Evolutionary conservation across 2,329 filamentous ascomycete genomes (phyloP).

Genomic region (Colletotrichum orchidophilum): DNA sequence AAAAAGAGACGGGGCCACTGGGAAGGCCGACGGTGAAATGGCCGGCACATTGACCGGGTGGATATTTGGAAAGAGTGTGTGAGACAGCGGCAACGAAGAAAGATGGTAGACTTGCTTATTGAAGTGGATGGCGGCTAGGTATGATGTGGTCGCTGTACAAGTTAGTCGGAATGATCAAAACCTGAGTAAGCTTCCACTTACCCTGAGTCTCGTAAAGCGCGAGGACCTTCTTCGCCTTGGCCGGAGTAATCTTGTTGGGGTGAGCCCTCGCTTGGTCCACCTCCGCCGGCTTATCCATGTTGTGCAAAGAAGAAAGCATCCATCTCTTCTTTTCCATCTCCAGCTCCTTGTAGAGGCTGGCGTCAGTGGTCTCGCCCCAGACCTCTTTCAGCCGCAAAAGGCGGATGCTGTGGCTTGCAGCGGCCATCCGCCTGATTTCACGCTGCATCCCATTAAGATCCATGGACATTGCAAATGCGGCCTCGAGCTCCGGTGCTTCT

Average conservation of each 20-base stretch:
- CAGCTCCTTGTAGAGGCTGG: conserved; percentile 58
- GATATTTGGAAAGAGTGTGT: conserved; percentile 49
- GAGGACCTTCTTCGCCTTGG: conserved; percentile 48
- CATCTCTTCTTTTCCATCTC: conserved; percentile 67
- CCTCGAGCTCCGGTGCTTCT: conserved; percentile 29
- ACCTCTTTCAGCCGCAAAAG: conserved; percentile 64
- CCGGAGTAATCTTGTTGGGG: conserved; percentile 31
- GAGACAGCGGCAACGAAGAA: conserved; percentile 52
- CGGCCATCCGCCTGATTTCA: conserved; percentile 65
- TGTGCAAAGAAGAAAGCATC: conserved; percentile 68
- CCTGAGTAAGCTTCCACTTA: conserved; percentile 42
- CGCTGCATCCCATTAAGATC: conserved; percentile 54
- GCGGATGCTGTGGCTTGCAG: conserved; percentile 59
- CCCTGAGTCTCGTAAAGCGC: conserved; percentile 62
- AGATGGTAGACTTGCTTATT: conserved; percentile 56
- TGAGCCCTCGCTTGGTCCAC: conserved; percentile 27
- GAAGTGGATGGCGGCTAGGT: conserved; percentile 56
- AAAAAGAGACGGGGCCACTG: conserved; percentile 54
- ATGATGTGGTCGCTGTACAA: conserved; percentile 57
- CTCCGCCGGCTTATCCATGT: conserved; percentile 48
- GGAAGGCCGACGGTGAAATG: conserved; percentile 45
- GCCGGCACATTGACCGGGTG: conserved; percentile 50
- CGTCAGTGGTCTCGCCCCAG: conserved; percentile 55
- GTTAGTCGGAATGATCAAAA: conserved; percentile 14
- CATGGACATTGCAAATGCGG: conserved; percentile 37